A percentile compares a stretch with the other conserved stretches of the same genome.
Evolutionary conservation across 768 basidiomycete genomes (phyloP).

Genomic region (Dentipellis sp.): DNA sequence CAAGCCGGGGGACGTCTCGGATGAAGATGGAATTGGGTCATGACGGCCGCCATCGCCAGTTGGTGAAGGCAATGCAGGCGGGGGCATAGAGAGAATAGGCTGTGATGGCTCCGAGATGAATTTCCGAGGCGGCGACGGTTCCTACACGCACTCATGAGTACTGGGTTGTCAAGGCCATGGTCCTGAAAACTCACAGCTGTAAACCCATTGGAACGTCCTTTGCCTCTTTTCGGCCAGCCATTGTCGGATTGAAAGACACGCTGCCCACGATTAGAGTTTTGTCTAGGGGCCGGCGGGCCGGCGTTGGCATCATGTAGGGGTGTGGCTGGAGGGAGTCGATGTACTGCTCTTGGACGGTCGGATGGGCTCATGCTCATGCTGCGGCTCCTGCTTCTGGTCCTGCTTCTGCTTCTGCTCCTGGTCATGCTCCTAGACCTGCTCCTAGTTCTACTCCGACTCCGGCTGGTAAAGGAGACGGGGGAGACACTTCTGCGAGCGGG

Average conservation of each 20-base stretch:
- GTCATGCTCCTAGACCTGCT: not conserved
- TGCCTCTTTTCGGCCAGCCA: conserved; percentile 15
- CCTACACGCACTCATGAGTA: not conserved
- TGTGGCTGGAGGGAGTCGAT: conserved; percentile 49
- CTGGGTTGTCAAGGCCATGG: not conserved
- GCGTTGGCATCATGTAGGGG: conserved; percentile 24
- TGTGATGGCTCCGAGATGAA: not conserved
- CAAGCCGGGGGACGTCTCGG: conserved; percentile 1
- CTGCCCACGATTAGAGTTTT: conserved; percentile 8
- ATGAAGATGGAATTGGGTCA: conserved; percentile 1
- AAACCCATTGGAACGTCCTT: conserved; percentile 9
- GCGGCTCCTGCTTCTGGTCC: conserved; percentile 32
- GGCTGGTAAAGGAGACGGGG: not conserved
- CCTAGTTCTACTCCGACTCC: not conserved
- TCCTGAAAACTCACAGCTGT: not conserved
- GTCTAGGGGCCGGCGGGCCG: conserved; percentile 6
- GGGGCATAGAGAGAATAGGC: conserved; percentile 8
- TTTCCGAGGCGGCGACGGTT: not conserved
- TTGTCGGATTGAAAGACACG: conserved; percentile 10
- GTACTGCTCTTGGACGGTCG: conserved; percentile 43
- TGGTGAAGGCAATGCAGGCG: conserved; percentile 9
- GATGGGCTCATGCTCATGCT: conserved; percentile 35
- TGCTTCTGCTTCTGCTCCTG: conserved; percentile 41
- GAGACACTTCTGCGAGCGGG: conserved; percentile 8
- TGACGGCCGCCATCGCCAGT: not conserved